Percentiles rank a stretch among this genome's conserved stretches.
These are phyloP conservation scores for Lodderomyces metapsilosis DNA, from an alignment of 1,139 yeast species.

Conservation along the genomic window DNA sequence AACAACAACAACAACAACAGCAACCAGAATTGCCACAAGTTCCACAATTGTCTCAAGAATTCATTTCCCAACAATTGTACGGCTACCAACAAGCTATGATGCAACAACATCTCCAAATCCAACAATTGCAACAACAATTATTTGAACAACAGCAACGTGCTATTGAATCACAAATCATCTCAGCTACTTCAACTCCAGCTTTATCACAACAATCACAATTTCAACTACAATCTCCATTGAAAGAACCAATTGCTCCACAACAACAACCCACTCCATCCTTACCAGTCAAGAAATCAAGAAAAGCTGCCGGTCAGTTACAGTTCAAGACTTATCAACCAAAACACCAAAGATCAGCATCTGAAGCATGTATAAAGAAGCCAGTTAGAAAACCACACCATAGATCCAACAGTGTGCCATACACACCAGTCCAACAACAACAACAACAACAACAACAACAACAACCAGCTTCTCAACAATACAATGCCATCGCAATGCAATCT, in stretches of 20 bases:
- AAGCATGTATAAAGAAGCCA: slow-evolving; percentile 22
- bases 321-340: slow-evolving; percentile 33
- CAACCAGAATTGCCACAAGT: slow-evolving; percentile 5
- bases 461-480: slow-evolving; percentile 1
- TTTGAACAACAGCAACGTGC: slow-evolving; percentile 13
- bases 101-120: slow-evolving; percentile 26
- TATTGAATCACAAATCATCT: slow-evolving; percentile 4
- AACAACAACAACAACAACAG: slow-evolving; percentile 6
- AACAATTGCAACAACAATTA: slow-evolving; percentile 25
- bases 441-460: slow-evolving; percentile 3
- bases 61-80: slow-evolving; percentile 17
- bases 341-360: slow-evolving; percentile 12
- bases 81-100: slow-evolving; percentile 26
- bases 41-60: slow-evolving; percentile 9
- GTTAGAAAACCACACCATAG: slow-evolving; percentile 13
- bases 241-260: slow-evolving; percentile 6
- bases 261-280: background rate
- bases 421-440: slow-evolving; percentile 6
- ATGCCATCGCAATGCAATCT: slow-evolving; percentile 12
- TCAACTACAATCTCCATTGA: slow-evolving; percentile 8
- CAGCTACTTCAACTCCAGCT: slow-evolving; percentile 6
- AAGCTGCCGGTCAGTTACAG: slow-evolving; percentile 30
- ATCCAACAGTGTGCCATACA: slow-evolving; percentile 8
- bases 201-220: slow-evolving; percentile 3
- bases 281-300: slow-evolving; percentile 2